Evolutionary conservation across 1,284 basidiomycete genomes (phyloP).

Genomic region (Cryptococcus sp.): DNA sequence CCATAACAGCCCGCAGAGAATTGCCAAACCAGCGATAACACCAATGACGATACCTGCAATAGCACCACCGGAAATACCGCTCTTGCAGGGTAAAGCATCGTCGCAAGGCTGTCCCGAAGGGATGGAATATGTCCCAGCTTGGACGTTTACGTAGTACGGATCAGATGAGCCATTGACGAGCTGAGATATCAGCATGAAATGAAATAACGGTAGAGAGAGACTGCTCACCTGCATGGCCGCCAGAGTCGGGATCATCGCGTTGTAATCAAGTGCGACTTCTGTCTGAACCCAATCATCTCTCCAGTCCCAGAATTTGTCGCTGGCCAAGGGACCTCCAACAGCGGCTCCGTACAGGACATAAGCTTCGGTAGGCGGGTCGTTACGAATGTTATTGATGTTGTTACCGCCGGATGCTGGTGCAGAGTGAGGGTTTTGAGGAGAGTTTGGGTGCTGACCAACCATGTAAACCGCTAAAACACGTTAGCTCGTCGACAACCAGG

Average conservation of each 20-base stretch:
- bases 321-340: conserved; percentile 74
- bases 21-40: conserved; percentile 60
- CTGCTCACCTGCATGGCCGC: conserved; percentile 54
- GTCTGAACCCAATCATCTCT: conserved; percentile 54
- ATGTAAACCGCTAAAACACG: conserved; percentile 40
- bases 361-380: conserved; percentile 62
- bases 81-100: conserved; percentile 57
- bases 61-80: conserved; percentile 56
- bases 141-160: conserved; percentile 68
- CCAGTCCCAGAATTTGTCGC: conserved; percentile 75
- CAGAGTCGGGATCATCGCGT: conserved; percentile 76
- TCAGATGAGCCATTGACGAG: conserved; percentile 51
- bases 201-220: background rate
- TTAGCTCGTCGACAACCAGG: background rate
- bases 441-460: conserved; percentile 82
- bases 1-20: conserved; percentile 56
- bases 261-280: conserved; percentile 55
- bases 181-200: conserved; percentile 1
- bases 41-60: conserved; percentile 64
- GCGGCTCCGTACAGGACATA: conserved; percentile 81
- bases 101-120: conserved; percentile 72
- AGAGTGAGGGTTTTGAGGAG: conserved; percentile 81
- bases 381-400: conserved; percentile 62
- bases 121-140: conserved; percentile 62
- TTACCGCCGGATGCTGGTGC: conserved; percentile 76